Base-by-base conservation (phyloP, 352 stramenopile species). In the Globisporangium paroecandrum region DNA sequence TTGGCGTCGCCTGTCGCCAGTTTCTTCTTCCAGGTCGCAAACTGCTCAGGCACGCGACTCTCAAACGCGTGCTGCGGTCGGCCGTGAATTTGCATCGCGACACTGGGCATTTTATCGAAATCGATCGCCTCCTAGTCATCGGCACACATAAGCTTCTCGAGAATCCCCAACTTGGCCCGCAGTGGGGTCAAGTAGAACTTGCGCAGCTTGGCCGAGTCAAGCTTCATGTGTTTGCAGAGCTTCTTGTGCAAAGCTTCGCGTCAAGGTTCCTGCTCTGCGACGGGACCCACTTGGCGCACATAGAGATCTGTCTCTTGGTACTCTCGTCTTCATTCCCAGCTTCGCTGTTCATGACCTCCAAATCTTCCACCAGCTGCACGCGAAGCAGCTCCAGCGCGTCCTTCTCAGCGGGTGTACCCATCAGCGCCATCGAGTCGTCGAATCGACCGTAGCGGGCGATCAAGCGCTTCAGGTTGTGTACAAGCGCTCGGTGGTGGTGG, bases 271-370 rank as follows among this genome's bases (percentile, higher is more conserved):
- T 85, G 8, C 77, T 77, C 58, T 87, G 73, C 1, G 75, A 81
- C 25, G 79, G 79, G 20, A 85, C 64, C 77, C 79, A 87, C 74
- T 87, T 87, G 69, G 79, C 79, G 56, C 77, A 87, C 47, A 85
- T 34, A 46, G 75, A 83, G 65, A 87, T 70, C 25, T 6, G 29
- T 9, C 10, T 12, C 13, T 60, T 43, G 1, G 36, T 27, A 2
- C 46, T 36, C 58, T 51, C 22, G 49, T 4, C 15, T 4, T 57
- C 22, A 1, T 38, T 38, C 34, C 4, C 34, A 38, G 34, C 34
- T 38, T 57, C 49, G 22, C 58, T n/a, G 49, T 70, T 36, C 15
- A 80, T 62, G 8, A 41, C 38, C 7, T 25, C 38, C 8, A 81
- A 47, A 27, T 85, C 77, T 0, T 68, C 29, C 1, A 70, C 34